These are phyloP conservation scores for Pythium periplocum DNA, from an alignment of 352 stramenopile genomes.

Conservation along the genomic window DNA sequence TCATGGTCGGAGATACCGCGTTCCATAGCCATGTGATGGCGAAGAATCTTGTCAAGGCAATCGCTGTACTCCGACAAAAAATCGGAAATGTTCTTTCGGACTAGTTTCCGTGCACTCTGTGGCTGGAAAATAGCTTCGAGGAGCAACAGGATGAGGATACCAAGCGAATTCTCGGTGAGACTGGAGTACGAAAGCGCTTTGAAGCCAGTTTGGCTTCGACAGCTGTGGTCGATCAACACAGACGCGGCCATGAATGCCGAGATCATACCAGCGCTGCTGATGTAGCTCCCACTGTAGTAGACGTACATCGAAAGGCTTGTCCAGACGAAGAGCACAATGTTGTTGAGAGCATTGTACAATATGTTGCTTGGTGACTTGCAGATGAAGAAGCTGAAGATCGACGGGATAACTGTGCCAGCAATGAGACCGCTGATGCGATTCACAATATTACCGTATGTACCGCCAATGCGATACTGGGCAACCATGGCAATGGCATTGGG, in stretches of 20 bases:
- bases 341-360: slow-evolving; percentile 54
- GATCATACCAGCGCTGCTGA: slow-evolving; percentile 53
- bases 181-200: slow-evolving; percentile 46
- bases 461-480: slow-evolving; percentile 55
- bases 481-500: slow-evolving; percentile 72
- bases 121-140: slow-evolving; percentile 44
- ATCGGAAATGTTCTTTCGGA: slow-evolving; percentile 52
- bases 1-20: slow-evolving; percentile 10
- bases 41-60: slow-evolving; percentile 39
- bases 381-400: slow-evolving; percentile 68
- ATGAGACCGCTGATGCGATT: slow-evolving; percentile 66
- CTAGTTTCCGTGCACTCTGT: slow-evolving; percentile 39
- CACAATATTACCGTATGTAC: slow-evolving; percentile 60
- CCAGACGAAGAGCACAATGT: slow-evolving; percentile 59
- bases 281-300: slow-evolving; percentile 53
- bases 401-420: slow-evolving; percentile 63
- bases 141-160: slow-evolving; percentile 64
- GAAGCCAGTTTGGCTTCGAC: slow-evolving; percentile 19
- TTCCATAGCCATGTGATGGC: slow-evolving; percentile 43
- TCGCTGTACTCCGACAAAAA: slow-evolving; percentile 35
- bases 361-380: slow-evolving; percentile 37
- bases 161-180: slow-evolving; percentile 58
- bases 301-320: slow-evolving; percentile 67
- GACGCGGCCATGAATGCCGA: slow-evolving; percentile 60
- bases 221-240: slow-evolving; percentile 50